A percentile compares a stretch with the other conserved stretches of the same genome.
These are phyloP conservation scores for Annulohypoxylon bovei DNA, from an alignment of 495 filamentous ascomycete genomes.

Conservation along the genomic window DNA sequence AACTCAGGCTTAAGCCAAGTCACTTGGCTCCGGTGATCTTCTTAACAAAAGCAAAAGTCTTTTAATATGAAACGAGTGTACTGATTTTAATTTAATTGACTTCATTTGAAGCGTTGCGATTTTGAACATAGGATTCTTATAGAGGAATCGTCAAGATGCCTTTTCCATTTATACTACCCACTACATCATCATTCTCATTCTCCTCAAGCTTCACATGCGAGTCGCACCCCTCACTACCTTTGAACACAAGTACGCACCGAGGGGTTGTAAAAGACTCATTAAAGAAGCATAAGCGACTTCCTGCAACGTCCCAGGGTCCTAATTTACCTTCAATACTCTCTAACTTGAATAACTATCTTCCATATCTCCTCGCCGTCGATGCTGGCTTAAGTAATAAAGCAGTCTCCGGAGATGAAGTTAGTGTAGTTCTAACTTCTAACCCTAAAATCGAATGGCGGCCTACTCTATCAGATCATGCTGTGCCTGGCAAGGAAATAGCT, in stretches of 20 bases:
- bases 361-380: conserved; percentile 80
- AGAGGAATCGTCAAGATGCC: conserved; percentile 68
- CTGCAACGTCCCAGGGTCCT: conserved; percentile 69
- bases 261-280: conserved; percentile 79
- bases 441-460: conserved; percentile 83
- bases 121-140: not conserved
- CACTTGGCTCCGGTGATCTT: conserved; percentile 15
- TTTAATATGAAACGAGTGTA: not conserved
- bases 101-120: not conserved
- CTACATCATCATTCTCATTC: conserved; percentile 84
- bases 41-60: not conserved
- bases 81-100: not conserved
- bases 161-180: conserved; percentile 83
- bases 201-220: conserved; percentile 72
- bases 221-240: conserved; percentile 84
- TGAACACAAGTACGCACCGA: conserved; percentile 78
- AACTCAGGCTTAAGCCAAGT: conserved; percentile 27
- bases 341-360: conserved; percentile 76
- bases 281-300: conserved; percentile 83
- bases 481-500: conserved; percentile 67
- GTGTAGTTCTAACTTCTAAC: conserved; percentile 62
- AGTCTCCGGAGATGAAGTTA: conserved; percentile 67
- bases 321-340: conserved; percentile 74
- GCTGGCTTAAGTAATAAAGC: conserved; percentile 66
- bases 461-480: conserved; percentile 67